These are phyloP conservation scores for Aphanomyces euteiches DNA, from an alignment of 352 stramenopile genomes.

Conservation along the genomic window DNA sequence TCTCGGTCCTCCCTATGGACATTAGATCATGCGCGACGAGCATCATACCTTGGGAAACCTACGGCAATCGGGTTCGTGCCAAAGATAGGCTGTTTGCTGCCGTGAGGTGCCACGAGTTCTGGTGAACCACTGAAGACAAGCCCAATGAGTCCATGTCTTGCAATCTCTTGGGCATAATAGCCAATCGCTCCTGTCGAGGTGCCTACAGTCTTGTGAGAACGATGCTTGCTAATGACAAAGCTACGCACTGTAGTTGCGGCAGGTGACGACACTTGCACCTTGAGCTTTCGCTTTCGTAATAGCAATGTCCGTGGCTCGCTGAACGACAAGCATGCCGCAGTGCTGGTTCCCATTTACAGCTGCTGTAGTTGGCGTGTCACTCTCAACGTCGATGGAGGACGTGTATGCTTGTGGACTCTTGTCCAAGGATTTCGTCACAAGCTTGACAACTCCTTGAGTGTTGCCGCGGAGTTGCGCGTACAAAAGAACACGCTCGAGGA, in stretches of 20 bases:
- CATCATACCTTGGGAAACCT: slow-evolving; percentile 6
- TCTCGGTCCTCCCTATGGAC: not conserved
- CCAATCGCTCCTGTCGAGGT: slow-evolving; percentile 24
- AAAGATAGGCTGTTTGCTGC: slow-evolving; percentile 22
- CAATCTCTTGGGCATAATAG: slow-evolving; percentile 25
- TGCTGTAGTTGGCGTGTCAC: slow-evolving; percentile 10
- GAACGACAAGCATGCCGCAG: slow-evolving; percentile 23
- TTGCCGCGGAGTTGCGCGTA: slow-evolving; percentile 26
- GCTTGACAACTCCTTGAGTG: slow-evolving; percentile 25
- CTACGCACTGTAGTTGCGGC: slow-evolving; percentile 16
- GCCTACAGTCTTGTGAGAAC: not conserved
- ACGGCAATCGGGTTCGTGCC: slow-evolving; percentile 22
- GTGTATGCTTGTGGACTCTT: not conserved
- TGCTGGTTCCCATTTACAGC: slow-evolving; percentile 15
- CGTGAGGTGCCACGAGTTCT: slow-evolving; percentile 18
- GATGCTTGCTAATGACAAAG: not conserved
- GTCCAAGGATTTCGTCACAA: slow-evolving; percentile 19
- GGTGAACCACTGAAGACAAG: slow-evolving; percentile 23
- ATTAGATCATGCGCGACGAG: not conserved
- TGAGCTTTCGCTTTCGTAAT: slow-evolving; percentile 5
- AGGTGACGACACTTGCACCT: slow-evolving; percentile 17
- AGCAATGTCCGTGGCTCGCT: slow-evolving; percentile 18
- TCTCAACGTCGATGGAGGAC: not conserved
- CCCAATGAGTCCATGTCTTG: slow-evolving; percentile 9
- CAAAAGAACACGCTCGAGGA: slow-evolving; percentile 16